These are phyloP conservation scores for Passalora sequoiae DNA, from an alignment of 2,329 filamentous ascomycete species.

Conservation along the genomic window DNA sequence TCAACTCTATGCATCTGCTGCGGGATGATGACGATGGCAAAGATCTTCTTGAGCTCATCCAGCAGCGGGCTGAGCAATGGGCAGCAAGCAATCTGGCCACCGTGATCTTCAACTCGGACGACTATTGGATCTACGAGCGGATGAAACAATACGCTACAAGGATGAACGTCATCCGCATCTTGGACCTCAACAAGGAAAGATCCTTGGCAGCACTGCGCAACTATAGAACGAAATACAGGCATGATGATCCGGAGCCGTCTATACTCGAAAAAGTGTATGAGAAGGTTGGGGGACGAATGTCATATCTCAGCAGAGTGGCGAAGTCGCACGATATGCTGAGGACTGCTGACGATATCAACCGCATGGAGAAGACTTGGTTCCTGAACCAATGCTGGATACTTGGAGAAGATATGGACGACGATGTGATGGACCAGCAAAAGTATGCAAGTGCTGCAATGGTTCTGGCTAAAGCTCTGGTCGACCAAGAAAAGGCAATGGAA, in stretches of 20 bases:
- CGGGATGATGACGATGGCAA: conserved; percentile 89
- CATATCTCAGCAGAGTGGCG: conserved; percentile 85
- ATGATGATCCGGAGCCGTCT: conserved; percentile 50
- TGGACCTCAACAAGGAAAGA: conserved; percentile 72
- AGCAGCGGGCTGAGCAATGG: conserved; percentile 95
- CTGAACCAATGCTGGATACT: conserved; percentile 75
- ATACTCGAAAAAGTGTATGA: conserved; percentile 76
- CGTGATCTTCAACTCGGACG: conserved; percentile 90
- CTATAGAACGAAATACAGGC: conserved; percentile 75
- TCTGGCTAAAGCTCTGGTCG: conserved; percentile 83
- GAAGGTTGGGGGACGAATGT: conserved; percentile 78
- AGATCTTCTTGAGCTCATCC: conserved; percentile 86
- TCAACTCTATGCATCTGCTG: conserved; percentile 89
- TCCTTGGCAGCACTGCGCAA: conserved; percentile 71
- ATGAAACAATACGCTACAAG: conserved; percentile 87
- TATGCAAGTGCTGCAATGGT: conserved; percentile 93
- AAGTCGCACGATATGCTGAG: conserved; percentile 73
- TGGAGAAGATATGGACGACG: conserved; percentile 78
- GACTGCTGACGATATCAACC: conserved; percentile 68
- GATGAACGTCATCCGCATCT: conserved; percentile 87
- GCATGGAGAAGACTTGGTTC: conserved; percentile 71
- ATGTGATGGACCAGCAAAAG: conserved; percentile 97
- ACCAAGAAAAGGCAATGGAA: conserved; percentile 63
- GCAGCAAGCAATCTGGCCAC: conserved; percentile 87
- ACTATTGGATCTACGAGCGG: conserved; percentile 97